Evolutionary conservation across 139 green algal species (phyloP).

Genomic region (Chlamydomonas sphaeroides): DNA sequence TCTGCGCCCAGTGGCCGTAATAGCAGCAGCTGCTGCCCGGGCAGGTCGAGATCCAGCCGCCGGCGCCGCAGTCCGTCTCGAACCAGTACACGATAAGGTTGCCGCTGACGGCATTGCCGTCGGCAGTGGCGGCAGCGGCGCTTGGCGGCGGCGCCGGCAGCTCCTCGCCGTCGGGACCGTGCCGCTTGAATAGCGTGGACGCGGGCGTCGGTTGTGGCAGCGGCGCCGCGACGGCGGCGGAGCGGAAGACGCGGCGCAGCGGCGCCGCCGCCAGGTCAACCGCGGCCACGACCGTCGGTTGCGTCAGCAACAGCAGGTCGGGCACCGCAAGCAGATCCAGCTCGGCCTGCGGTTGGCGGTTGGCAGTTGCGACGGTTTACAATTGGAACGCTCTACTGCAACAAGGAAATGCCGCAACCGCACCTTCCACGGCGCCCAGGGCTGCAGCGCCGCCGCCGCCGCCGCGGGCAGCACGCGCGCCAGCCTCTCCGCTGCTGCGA

Average conservation of each 20-base stretch:
- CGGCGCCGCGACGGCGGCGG: neutral
- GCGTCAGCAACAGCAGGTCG: slow-evolving; percentile 11
- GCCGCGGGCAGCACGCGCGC: neutral
- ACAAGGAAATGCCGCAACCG: too few relatives aligned
- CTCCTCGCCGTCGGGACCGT: neutral
- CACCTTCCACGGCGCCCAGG: slow-evolving; percentile 38
- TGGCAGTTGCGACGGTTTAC: too few relatives aligned
- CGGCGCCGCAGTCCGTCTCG: slow-evolving; percentile 50
- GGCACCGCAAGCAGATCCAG: slow-evolving; percentile 16
- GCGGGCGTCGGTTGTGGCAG: slow-evolving; percentile 7
- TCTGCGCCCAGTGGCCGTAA: slow-evolving; percentile 53
- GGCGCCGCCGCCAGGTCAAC: neutral
- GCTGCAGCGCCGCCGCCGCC: slow-evolving; percentile 21
- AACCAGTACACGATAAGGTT: slow-evolving; percentile 49
- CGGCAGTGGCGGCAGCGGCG: neutral
- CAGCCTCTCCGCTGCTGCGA: neutral
- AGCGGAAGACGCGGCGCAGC: slow-evolving; percentile 2
- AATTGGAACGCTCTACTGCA: too few relatives aligned
- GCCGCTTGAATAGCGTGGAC: neutral
- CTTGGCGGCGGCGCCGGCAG: neutral
- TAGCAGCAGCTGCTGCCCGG: slow-evolving; percentile 37
- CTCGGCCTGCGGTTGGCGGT: slow-evolving; percentile 22
- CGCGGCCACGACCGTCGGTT: neutral
- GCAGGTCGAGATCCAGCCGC: slow-evolving; percentile 31
- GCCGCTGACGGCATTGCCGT: neutral